A percentile compares a stretch with the other conserved stretches of the same genome.
phyloP scores from a whole-genome alignment of 192 early-diverging fungal genomes.

The Podila clonocystis region DNA sequence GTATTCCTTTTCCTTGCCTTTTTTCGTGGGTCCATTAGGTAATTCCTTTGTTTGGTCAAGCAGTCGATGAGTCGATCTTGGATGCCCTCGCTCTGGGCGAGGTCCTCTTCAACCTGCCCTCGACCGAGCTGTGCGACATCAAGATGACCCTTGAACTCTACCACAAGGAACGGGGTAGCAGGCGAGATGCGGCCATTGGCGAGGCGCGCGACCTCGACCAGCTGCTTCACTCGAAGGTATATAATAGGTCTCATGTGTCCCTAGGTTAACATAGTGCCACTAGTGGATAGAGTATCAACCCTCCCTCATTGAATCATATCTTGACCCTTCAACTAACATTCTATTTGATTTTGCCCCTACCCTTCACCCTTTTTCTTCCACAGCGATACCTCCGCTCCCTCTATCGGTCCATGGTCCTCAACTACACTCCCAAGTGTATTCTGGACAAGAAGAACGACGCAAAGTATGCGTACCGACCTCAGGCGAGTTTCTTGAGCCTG shows the following conservation, averaged over 20 bases:
- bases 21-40: conserved; percentile 7
- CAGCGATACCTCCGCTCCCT: conserved; percentile 13
- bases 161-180: conserved; percentile 14
- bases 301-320: no score
- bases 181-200: conserved; percentile 13
- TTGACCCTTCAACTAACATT: background rate
- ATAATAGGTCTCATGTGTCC: background rate
- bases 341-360: background rate
- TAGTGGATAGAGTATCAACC: no score
- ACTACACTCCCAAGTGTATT: conserved; percentile 33
- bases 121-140: conserved; percentile 13
- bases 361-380: background rate
- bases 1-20: background rate
- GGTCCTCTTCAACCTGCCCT: conserved; percentile 15
- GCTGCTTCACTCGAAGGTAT: conserved; percentile 27
- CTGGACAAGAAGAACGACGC: conserved; percentile 22
- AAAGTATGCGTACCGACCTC: conserved; percentile 43
- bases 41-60: conserved; percentile 25
- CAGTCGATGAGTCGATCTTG: conserved; percentile 34
- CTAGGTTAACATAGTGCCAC: no score
- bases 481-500: conserved; percentile 28
- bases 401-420: conserved; percentile 25
- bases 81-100: conserved; percentile 33
- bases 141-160: conserved; percentile 17
- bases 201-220: conserved; percentile 26